Base-by-base conservation (phyloP, 2,329 filamentous ascomycete genomes). In the Rutstroemia sp. region DNA sequence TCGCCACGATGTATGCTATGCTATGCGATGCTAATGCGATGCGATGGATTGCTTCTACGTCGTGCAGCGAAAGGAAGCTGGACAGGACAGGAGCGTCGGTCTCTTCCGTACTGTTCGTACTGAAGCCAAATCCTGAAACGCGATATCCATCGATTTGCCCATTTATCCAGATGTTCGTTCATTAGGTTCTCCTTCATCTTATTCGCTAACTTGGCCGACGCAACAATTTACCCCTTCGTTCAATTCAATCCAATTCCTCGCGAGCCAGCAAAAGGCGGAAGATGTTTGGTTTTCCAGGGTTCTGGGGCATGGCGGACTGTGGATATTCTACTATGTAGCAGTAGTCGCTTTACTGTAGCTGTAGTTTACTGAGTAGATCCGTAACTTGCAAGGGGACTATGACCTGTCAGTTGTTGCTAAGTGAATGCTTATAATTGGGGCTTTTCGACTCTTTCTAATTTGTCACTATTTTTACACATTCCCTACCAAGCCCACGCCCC, bases 291-390 rank as follows among this genome's bases (percentile, higher is more conserved):
- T 5, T 17, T 47, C 16, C 51, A 53, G 19, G 51, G 51, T 53
- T 53, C 51, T 53, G 42, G 51, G 51, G 51, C n/a, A 53, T 53
- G 46, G 39, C 51, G 40, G 51, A 38, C 51, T 25, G 51, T 53
- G 51, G 51, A 53, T 38, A n/a, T 19, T 25, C 40, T 53, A n/a
- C n/a, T n/a, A n/a, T n/a, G n/a, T n/a, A 30, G 27, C 27, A 30
- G 27, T 30, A 30, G 23, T 23, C 23, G 23, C 23, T 19, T 19
- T 19, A 19, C 7, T 10, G 39, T 47, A 52, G 25, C 49, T 27
- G 25, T 45, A 39, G 39, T 38, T 47, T 46, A 16, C 50, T 46
- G 19, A 42, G 50, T 23, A 23, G 50, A 46, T 19, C 50, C 46
- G 16, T 36, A 52, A 36, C 14, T 39, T 25, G 34, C 39, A 47